Evolutionary conservation across 164 flowering plant genomes (phyloP), one percentile per base, ranked within the genome.

Genomic region (Vitis labrusca): DNA sequence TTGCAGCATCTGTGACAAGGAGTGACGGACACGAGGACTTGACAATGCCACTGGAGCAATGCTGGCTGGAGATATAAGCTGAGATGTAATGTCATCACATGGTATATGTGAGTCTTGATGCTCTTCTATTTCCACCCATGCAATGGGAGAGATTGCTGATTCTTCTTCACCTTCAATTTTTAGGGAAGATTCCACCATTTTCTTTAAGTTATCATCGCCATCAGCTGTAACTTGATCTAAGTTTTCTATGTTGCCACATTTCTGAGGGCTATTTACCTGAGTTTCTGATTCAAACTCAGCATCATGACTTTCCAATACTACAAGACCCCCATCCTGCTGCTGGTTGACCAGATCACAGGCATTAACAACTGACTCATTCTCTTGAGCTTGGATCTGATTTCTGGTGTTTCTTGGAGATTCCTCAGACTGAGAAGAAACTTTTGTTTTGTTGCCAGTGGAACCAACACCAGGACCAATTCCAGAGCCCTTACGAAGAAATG

Each of bases 1-100:
- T 69, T 81, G 94, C 76, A 94, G 80, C 98, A 94, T 91, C 77
- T 94, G 96, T 17, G 97, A 94, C 29, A 94, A 77, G 70, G 98
- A 91, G 69, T 90, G 94, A 55, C 94, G 97, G 65, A 89, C 82
- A 47, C 89, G 87, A 30, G 92, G 86, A 75, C 86, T 87, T 71
- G 90, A 74, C 12, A 52, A 58, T 71, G 71, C 69, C 47, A 68
- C 71, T 13, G 87, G 80, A 29, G 65, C 86, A 73, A 65, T 65
- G 81, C 59, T 63, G 49, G 66, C 77, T 19, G 82, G 77, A 51
- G 73, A 71, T 66, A 72, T 69, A 71, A 59, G 77, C 67, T 81
- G 73, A 67, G 77, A 61, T 57, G 71, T 37, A 66, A 66, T 66
- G 56, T 68, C 75, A 49, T 74, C 72, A 67, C 37, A 61, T 15